Percentiles rank a stretch among this genome's conserved stretches.
phyloP scores from a whole-genome alignment of 129 eudicot species.

The Centella asiatica region DNA sequence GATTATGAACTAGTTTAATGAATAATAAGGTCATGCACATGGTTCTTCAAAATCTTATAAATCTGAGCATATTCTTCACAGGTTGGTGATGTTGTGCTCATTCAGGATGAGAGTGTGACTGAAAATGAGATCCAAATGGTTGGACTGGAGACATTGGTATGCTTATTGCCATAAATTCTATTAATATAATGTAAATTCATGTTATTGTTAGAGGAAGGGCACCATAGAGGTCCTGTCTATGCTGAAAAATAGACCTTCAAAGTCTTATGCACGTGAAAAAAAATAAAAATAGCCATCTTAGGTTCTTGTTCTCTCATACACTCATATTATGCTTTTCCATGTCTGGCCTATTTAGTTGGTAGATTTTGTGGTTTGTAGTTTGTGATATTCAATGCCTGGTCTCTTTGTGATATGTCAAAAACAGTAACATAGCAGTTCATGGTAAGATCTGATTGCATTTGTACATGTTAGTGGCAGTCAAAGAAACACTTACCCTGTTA shows the following conservation, averaged over 20 bases:
- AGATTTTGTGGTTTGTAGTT: too few relatives aligned
- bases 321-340: too few relatives aligned
- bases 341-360: too few relatives aligned
- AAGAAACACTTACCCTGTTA: neutral
- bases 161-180: constrained; percentile 7
- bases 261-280: too few relatives aligned
- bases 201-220: neutral
- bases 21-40: neutral
- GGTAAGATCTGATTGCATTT: too few relatives aligned
- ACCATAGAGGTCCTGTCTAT: neutral
- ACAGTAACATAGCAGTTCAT: too few relatives aligned
- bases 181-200: neutral
- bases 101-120: constrained; percentile 56
- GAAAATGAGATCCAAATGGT: constrained; percentile 51
- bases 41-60: neutral
- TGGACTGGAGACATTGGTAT: constrained; percentile 83
- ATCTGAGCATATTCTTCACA: constrained; percentile 19
- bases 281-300: too few relatives aligned
- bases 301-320: too few relatives aligned
- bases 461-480: too few relatives aligned
- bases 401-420: too few relatives aligned
- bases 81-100: constrained; percentile 78
- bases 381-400: too few relatives aligned
- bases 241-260: neutral
- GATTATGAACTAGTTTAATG: neutral